A percentile compares a stretch with the other conserved stretches of the same genome.
Conservation (phyloP, 2,329 filamentous ascomycete genomes). For the Ophiostoma perfectum region DNA sequence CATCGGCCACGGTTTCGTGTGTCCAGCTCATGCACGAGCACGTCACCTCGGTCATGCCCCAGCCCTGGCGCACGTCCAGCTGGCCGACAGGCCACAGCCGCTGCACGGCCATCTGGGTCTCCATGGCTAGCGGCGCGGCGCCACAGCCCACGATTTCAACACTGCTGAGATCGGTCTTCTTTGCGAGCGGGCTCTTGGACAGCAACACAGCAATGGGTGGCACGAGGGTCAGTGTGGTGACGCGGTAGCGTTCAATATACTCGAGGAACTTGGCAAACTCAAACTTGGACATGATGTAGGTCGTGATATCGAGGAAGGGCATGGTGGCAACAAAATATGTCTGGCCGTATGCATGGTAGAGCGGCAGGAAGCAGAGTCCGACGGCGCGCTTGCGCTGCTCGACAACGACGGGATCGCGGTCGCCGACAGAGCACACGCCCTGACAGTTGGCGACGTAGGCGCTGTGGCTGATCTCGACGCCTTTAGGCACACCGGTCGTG, state of each 20-base stretch:
- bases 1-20: constrained; percentile 36
- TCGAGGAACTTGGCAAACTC: constrained; percentile 68
- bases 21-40: constrained; percentile 65
- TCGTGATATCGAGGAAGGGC: constrained; percentile 52
- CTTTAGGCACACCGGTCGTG: constrained; percentile 78
- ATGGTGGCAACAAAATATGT: constrained; percentile 60
- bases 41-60: constrained; percentile 83
- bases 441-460: constrained; percentile 68
- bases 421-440: constrained; percentile 49
- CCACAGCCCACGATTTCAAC: constrained; percentile 57
- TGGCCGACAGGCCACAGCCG: constrained; percentile 44
- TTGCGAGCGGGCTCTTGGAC: constrained; percentile 62
- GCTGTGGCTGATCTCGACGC: constrained; percentile 73
- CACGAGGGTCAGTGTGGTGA: constrained; percentile 62
- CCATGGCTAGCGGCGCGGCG: constrained; percentile 61
- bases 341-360: constrained; percentile 72
- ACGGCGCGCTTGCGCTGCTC: constrained; percentile 37
- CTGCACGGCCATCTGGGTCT: constrained; percentile 54
- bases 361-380: constrained; percentile 64
- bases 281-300: constrained; percentile 75
- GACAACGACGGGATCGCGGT: constrained; percentile 44
- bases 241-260: constrained; percentile 60
- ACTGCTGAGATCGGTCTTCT: constrained; percentile 62
- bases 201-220: constrained; percentile 71
- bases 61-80: constrained; percentile 57